phyloP scores from a whole-genome alignment of 495 filamentous ascomycete genomes.

The Recurvomyces mirabilis region DNA sequence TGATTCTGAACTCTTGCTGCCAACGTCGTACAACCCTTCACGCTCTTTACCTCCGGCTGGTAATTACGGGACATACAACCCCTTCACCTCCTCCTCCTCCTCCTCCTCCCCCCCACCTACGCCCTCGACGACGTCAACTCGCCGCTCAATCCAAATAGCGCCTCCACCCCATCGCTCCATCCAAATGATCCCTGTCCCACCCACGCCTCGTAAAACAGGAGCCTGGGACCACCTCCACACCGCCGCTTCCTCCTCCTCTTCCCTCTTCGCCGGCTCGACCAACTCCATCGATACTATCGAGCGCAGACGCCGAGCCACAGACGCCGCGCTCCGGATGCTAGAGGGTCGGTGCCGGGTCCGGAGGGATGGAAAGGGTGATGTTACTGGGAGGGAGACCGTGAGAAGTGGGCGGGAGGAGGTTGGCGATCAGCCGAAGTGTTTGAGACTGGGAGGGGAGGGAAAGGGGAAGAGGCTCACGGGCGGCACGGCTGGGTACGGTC shows the following conservation, averaged over 20 bases:
- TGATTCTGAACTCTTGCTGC: no score
- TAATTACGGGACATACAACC: not conserved
- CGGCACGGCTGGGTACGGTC: no score
- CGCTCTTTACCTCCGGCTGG: not conserved
- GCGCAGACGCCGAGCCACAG: not conserved
- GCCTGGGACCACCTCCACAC: slow-evolving; percentile 2
- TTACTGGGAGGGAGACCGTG: no score
- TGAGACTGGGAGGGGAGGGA: no score
- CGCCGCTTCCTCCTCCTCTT: not conserved
- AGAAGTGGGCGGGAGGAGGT: no score
- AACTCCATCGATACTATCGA: not conserved
- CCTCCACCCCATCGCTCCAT: not conserved
- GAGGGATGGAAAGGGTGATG: no score
- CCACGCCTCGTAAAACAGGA: no score
- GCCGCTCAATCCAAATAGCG: not conserved
- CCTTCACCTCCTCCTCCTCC: not conserved
- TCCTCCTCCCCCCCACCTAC: not conserved
- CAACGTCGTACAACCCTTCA: no score
- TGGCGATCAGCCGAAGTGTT: no score
- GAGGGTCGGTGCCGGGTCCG: no score
- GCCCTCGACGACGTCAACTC: not conserved
- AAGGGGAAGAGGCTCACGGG: no score
- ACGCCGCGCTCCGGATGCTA: slow-evolving; percentile 4
- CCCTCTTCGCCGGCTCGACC: slow-evolving; percentile 1
- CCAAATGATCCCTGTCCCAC: not conserved